Percentiles rank a stretch among this genome's conserved stretches.
These are phyloP conservation scores for Clavaria fumosa DNA, from an alignment of 768 basidiomycete genomes.

Conservation along the genomic window DNA sequence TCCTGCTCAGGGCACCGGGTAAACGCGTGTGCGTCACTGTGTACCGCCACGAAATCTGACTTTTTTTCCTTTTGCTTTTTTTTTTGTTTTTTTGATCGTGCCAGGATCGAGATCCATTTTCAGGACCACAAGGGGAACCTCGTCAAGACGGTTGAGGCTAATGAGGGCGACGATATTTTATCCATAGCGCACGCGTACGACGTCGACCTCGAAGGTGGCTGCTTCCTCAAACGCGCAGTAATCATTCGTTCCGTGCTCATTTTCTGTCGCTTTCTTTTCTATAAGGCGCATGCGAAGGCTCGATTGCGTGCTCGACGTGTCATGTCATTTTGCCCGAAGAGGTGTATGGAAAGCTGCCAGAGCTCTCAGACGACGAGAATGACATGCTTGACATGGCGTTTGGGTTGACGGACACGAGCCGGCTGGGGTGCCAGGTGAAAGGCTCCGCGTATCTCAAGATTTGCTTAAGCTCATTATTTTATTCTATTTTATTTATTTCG, in stretches of 20 bases:
- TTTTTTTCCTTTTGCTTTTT: not conserved
- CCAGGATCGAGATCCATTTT: constrained; percentile 80
- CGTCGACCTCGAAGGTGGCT: constrained; percentile 83
- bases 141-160: constrained; percentile 82
- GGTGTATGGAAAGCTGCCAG: constrained; percentile 74
- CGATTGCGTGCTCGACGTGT: constrained; percentile 94
- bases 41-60: too few species aligned
- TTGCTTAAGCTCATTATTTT: too few species aligned
- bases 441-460: too few species aligned
- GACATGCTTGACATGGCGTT: constrained; percentile 98
- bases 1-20: constrained; percentile 60
- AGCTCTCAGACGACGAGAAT: constrained; percentile 96
- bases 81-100: constrained; percentile 3
- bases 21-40: too few species aligned
- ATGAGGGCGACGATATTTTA: constrained; percentile 87
- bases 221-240: not conserved
- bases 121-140: constrained; percentile 71
- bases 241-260: not conserved
- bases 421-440: constrained; percentile 65
- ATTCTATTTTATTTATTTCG: too few species aligned
- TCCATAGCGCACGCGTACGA: constrained; percentile 90
- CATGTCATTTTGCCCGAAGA: constrained; percentile 78
- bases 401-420: constrained; percentile 86
- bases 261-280: not conserved
- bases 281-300: constrained; percentile 90